A percentile compares a stretch with the other conserved stretches of the same genome.
Conservation (phyloP, 352 stramenopile species). For the Hyaloperonospora arabidopsidis region DNA sequence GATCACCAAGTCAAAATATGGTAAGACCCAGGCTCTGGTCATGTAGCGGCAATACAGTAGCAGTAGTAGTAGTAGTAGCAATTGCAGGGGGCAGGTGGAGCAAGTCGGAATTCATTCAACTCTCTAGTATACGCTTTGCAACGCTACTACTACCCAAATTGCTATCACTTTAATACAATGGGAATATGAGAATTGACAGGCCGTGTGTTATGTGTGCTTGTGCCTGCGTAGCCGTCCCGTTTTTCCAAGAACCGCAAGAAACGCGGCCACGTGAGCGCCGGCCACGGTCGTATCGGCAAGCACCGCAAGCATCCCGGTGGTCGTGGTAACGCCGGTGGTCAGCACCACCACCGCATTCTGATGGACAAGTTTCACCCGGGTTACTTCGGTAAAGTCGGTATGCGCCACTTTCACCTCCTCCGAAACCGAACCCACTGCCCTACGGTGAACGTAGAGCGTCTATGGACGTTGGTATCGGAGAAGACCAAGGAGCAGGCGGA, state of each 20-base stretch:
- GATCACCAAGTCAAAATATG: slow-evolving; percentile 85
- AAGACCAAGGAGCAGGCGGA: slow-evolving; percentile 97
- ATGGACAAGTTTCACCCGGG: slow-evolving; percentile 99
- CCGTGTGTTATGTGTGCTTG: slow-evolving; percentile 44
- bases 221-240: slow-evolving; percentile 66
- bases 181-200: slow-evolving; percentile 31
- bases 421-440: slow-evolving; percentile 95
- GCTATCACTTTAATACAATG: not conserved
- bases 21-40: slow-evolving; percentile 36
- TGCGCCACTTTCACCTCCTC: slow-evolving; percentile 98
- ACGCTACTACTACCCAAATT: too few relatives aligned
- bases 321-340: slow-evolving; percentile 99
- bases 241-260: slow-evolving; percentile 99
- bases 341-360: slow-evolving; percentile 99
- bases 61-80: not conserved
- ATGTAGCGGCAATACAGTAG: not conserved
- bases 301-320: slow-evolving; percentile 99
- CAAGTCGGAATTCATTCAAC: not conserved
- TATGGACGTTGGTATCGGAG: slow-evolving; percentile 97
- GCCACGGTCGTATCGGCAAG: slow-evolving; percentile 99
- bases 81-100: not conserved
- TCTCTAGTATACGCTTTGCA: too few relatives aligned
- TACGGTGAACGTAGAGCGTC: slow-evolving; percentile 98
- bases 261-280: slow-evolving; percentile 97
- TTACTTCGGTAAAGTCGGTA: slow-evolving; percentile 99